Base-by-base conservation (phyloP, 345 rosid genomes). In the Corchorus olitorius region DNA sequence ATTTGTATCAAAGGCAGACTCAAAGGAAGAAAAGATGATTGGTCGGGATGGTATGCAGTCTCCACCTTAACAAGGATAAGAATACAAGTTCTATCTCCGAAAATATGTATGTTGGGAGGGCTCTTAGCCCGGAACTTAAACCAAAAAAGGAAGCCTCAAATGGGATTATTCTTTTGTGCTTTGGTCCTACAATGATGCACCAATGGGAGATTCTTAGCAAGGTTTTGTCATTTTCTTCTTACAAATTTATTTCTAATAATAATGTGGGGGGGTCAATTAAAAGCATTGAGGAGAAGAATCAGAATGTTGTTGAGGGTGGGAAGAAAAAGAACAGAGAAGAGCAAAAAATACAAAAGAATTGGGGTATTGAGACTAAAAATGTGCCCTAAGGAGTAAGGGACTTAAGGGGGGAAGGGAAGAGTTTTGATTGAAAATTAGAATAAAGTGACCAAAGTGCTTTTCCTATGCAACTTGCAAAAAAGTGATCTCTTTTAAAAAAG, bases 381-480 rank as follows among this genome's bases (percentile, higher is more conserved):
- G 27, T 65, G 70, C 27, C 8, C n/a, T 37, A 27, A 27, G 27
- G 27, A 27, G 27, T 3, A 19, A 43, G 33, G 33, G 10, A 5
- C 50, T 17, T 0, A 65, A 19, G 8, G 48, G 54, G 34, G 72
- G 2, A 1, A 11, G 13, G 71, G 33, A 2, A 19, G 75, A 65
- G 56, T 33, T 67, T 27, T 61, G 68, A 64, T 58, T 53, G 68
- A 71, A 76, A 80, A 72, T 53, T 76, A 74, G 79, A 80, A 84
- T 53, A 76, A 76, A 78, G 81, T 61, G 69, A 56, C 75, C 76
- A 49, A 78, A 86, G 84, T 84, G 84, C 87, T 72, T 80, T 70
- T 70, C 75, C 68, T 2, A 54, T 76, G 81, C 89, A 84, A 84
- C 73, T 86, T 82, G 89, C 85, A 65, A 20, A 78, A 78, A 84